phyloP scores from a whole-genome alignment of 2,329 filamentous ascomycete genomes.

The Bimuria novae-zelandiae region DNA sequence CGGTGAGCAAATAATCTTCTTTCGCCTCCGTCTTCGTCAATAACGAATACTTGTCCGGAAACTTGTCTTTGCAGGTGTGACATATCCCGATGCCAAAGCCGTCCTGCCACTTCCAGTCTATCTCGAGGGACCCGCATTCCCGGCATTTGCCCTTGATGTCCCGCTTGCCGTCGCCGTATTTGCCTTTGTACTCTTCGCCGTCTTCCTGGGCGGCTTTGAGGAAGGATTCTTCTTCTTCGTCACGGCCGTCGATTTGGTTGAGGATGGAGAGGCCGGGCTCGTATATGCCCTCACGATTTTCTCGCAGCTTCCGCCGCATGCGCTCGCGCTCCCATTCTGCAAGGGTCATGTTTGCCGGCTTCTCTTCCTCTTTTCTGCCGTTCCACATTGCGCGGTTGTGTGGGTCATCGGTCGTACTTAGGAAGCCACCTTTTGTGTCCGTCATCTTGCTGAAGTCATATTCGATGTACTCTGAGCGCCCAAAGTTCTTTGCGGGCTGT shows the following conservation, averaged over 20 bases:
- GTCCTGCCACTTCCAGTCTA: slow-evolving; percentile 95
- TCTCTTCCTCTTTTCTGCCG: slow-evolving; percentile 59
- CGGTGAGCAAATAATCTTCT: slow-evolving; percentile 93
- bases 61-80: slow-evolving; percentile 82
- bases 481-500: slow-evolving; percentile 82
- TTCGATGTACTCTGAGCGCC: slow-evolving; percentile 79
- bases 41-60: slow-evolving; percentile 90
- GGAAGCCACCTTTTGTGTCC: slow-evolving; percentile 94
- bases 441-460: slow-evolving; percentile 99
- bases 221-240: slow-evolving; percentile 35
- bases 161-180: slow-evolving; percentile 40
- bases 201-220: slow-evolving; percentile 46
- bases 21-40: slow-evolving; percentile 96
- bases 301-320: slow-evolving; percentile 71
- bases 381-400: slow-evolving; percentile 73
- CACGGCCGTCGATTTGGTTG: slow-evolving; percentile 50
- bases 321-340: slow-evolving; percentile 90
- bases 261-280: slow-evolving; percentile 86
- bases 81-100: slow-evolving; percentile 78
- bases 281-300: slow-evolving; percentile 78
- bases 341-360: slow-evolving; percentile 85
- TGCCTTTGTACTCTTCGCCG: slow-evolving; percentile 36
- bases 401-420: slow-evolving; percentile 89
- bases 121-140: slow-evolving; percentile 82
- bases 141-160: slow-evolving; percentile 71